Evolutionary conservation across 2,329 filamentous ascomycete genomes (phyloP).

Genomic region (Colletotrichum sp.): DNA sequence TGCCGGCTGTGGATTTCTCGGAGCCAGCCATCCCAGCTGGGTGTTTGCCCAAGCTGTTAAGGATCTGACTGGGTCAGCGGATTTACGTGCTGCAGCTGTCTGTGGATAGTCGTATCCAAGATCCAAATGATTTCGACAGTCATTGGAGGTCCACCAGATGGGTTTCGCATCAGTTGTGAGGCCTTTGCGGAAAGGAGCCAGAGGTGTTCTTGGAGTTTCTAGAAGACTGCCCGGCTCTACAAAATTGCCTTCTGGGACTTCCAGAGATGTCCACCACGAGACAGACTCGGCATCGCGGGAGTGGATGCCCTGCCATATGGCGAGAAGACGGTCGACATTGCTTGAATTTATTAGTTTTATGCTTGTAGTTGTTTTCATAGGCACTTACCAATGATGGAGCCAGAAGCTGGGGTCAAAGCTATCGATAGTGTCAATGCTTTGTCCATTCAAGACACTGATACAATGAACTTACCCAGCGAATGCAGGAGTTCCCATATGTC

Average conservation of each 20-base stretch:
- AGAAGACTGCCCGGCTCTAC: background rate
- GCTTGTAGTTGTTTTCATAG: background rate
- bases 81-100: background rate
- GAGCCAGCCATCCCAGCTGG: background rate
- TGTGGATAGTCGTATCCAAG: constrained; percentile 6
- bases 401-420: background rate
- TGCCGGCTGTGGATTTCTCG: background rate
- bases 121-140: background rate
- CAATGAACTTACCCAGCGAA: background rate
- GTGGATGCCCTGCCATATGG: background rate
- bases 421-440: background rate
- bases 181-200: background rate
- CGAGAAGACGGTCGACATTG: background rate
- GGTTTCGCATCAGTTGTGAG: background rate
- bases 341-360: background rate
- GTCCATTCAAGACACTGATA: background rate
- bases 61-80: background rate
- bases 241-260: background rate
- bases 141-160: constrained; percentile 5
- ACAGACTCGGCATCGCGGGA: background rate
- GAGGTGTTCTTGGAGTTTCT: background rate
- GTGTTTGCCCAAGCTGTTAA: background rate
- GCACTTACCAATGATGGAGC: background rate
- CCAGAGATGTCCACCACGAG: background rate
- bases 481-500: background rate